Evolutionary conservation across 768 basidiomycete species (phyloP), one percentile per base, ranked within the genome.

Genomic region (Boletus rex-veris): DNA sequence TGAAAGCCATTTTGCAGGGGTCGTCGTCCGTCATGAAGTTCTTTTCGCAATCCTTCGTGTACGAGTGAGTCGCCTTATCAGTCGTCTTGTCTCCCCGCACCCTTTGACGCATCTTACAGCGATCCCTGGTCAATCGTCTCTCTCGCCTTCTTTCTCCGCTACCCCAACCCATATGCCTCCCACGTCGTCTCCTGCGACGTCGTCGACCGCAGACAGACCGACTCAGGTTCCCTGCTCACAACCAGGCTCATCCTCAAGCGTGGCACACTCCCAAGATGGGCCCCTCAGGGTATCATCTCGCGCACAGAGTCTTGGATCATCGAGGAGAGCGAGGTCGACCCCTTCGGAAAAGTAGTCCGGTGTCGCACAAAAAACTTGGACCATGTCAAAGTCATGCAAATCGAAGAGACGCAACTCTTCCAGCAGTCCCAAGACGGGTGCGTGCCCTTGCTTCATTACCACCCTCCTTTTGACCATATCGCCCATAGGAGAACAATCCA

Each of bases 141-240:
- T 18, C 79, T 96, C 58, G 95, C 95, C 12, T 97, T 89, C 77
- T 95, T 95, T 69, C 77, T 97, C 54, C 88, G 95, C 58, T 98
- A 97, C 72, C 95, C 95, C 4, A 98, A 97, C 68, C 93, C 95
- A 45, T 92, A 92, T 65, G 91, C 95, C 7, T 78, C 89, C 36
- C 95, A 98, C 74, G 88, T 98, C 70, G 74, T 95, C 60, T 94
- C 94, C 5, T 95, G 92, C 78, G 95, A 98, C 75, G 93, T 98
- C 64, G 84, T 98, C 59, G 89, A 90, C 50, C 89, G 95, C 60
- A 77, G 74, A 18, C 76, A 89, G 59, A 85, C 90, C 2, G 77
- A 85, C 12, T 72, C 79, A 3, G 93, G 93, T 38, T 81, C 87
- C 15, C 79, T 98, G 18, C 70, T 85, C 52, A 97, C 95, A 10